Base-by-base conservation (phyloP, 1,284 basidiomycete genomes). In the Papiliotrema laurentii region DNA sequence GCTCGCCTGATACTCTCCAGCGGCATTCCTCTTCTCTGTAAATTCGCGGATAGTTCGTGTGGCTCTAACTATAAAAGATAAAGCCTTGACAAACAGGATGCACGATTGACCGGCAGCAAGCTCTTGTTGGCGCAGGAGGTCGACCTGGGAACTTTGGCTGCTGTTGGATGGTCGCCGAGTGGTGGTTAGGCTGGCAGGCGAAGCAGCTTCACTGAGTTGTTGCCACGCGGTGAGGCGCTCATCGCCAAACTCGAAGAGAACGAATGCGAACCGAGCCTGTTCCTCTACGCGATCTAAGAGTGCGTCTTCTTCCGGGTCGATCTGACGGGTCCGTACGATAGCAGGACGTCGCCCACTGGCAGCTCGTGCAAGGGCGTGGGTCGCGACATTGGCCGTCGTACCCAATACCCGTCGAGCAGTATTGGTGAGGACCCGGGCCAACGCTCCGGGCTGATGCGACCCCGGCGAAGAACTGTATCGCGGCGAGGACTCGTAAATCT, bases 351-450 rank as follows among this genome's bases (percentile, higher is more conserved):
- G 58, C 2, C 56, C 55, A 26, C 60, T 60, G 2, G 69, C 66
- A 0, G 70, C 71, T 19, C 69, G 62, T 10, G 66, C 70, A 18
- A 72, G 50, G 19, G 63, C 63, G 5, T 64, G 69, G 1, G 66
- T 68, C 0, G 68, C 69, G 0, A 60, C 59, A 55, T 61, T 69
- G 16, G 79, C 66, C 51, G 77, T 74, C 5, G 81, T 78, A 2
- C 90, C 89, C 60, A 94, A 92, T 4, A 96, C 77, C 63, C 89
- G 91, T 69, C 91, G 86, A n/a, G 87, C 87, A 0, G 92, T 92
- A 35, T 89, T 79, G 58, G 82, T 91, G 43, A 97, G 77, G 0
- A 90, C 93, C 10, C 90, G 83, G 43, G 89, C 87, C 3, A 92
- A 79, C 0, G 87, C 85, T 51, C 87, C 88, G 9, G 65, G 62